These are phyloP conservation scores for Whalleya microplaca DNA, from an alignment of 2,329 filamentous ascomycete genomes.

Conservation along the genomic window DNA sequence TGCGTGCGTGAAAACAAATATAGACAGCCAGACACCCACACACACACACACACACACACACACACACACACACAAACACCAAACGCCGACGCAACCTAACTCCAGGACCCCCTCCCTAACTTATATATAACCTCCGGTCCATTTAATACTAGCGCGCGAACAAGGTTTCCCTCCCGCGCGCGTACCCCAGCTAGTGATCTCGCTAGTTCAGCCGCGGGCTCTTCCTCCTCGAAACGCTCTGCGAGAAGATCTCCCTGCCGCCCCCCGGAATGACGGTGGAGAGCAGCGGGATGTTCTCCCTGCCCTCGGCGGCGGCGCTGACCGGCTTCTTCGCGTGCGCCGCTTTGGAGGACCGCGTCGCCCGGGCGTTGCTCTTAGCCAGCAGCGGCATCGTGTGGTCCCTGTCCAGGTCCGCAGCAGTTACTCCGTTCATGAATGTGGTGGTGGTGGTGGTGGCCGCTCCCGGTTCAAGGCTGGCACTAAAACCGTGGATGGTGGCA, in stretches of 20 bases:
- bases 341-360: constrained; percentile 37
- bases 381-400: constrained; percentile 49
- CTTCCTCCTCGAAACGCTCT: constrained; percentile 55
- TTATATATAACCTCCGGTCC: too few relatives aligned
- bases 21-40: constrained; percentile 5
- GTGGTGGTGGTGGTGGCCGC: too few relatives aligned
- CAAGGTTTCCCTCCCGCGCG: too few relatives aligned
- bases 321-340: constrained; percentile 42
- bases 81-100: too few relatives aligned
- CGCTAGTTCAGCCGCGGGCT: constrained; percentile 54
- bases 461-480: constrained; percentile 20
- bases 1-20: constrained; percentile 6
- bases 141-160: too few relatives aligned
- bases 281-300: constrained; percentile 54
- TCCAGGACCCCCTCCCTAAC: not conserved
- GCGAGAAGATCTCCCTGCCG: constrained; percentile 44
- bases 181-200: too few relatives aligned
- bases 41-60: not conserved
- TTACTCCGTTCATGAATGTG: constrained; percentile 12
- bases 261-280: constrained; percentile 32
- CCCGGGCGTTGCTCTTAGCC: constrained; percentile 48
- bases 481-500: constrained; percentile 42
- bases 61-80: too few relatives aligned
- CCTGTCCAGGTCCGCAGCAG: constrained; percentile 30
- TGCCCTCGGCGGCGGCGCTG: constrained; percentile 46